Evolutionary conservation across 2,329 filamentous ascomycete genomes (phyloP), one percentile per base, ranked within the genome.

Genomic region (Arthroderma sp.): DNA sequence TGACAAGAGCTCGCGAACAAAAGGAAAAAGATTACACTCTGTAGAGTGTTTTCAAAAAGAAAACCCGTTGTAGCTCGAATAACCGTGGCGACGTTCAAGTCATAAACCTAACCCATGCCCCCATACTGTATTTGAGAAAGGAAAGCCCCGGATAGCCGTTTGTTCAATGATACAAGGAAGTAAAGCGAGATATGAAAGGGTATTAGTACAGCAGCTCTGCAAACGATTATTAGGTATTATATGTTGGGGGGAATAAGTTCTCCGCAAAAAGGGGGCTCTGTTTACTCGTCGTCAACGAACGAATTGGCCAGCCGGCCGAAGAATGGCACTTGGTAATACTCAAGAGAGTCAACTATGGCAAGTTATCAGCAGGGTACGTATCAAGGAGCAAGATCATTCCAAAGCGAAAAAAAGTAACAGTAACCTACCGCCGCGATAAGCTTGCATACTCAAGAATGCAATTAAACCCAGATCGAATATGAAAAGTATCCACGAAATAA

Each of bases 261-360:
- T 34, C 32, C 8, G 32, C 32, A 11, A 34, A 22, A 44, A 8
- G 29, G 49, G 45, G 43, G 48, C 50, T 30, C 15, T 29, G 22
- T 29, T 64, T 57, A 82, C 62, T 95, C 91, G 59, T 94, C 85
- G 57, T 95, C 89, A 46, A 96, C 73, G 58, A 95, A 89, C 28
- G 83, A 83, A 64, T 82, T 94, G 37, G 91, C 91, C 54, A 95
- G 68, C 36, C 73, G 73, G 4, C 91, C 91, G 57, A 96, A 82
- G 57, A 94, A 78, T 0, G 89, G 89, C 2, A 95, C 74, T 63
- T 96, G 88, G 50, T 81, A 93, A 60, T 89, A 68, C 45, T 73
- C 67, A 42, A 81, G 66, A 1, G 73, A 78, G 50, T 80, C 77
- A 42, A 79, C 77, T 80, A 52, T 34, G 43, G 7, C 7, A 29